phyloP scores from a whole-genome alignment of 23 red algal species.

The Chondrus crispus region DNA sequence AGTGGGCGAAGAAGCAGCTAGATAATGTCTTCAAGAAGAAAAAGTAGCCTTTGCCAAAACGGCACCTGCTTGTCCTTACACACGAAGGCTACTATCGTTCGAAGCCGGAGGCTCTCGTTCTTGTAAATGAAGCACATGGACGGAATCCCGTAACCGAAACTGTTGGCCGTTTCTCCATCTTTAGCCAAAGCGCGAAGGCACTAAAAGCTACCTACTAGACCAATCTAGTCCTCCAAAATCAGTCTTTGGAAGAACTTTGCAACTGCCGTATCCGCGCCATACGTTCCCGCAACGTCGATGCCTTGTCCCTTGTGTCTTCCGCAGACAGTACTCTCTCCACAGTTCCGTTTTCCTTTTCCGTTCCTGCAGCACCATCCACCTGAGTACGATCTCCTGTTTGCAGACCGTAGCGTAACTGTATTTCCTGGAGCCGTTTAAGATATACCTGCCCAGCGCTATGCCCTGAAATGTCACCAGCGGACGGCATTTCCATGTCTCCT shows the following conservation, averaged over 20 bases:
- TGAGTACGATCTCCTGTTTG: background rate
- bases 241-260: slow-evolving; percentile 40
- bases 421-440: slow-evolving; percentile 54
- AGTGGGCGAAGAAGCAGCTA: slow-evolving; percentile 70
- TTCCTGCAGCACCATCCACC: no score
- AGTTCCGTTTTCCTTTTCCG: slow-evolving; percentile 60
- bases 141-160: no score
- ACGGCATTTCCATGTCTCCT: background rate
- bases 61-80: no score
- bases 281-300: slow-evolving; percentile 52
- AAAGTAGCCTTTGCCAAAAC: no score
- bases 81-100: no score
- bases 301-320: slow-evolving; percentile 47
- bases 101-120: no score
- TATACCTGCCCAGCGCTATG: slow-evolving; percentile 61
- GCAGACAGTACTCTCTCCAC: slow-evolving; percentile 15
- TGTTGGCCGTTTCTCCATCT: no score
- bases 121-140: no score
- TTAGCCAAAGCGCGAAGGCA: no score
- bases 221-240: no score
- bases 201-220: no score
- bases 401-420: slow-evolving; percentile 55
- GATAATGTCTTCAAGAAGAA: slow-evolving; percentile 27
- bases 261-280: slow-evolving; percentile 62
- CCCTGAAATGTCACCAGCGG: background rate